Evolutionary conservation across 305 asterid species (phyloP).

Genomic region (Fraxinus dipetala): DNA sequence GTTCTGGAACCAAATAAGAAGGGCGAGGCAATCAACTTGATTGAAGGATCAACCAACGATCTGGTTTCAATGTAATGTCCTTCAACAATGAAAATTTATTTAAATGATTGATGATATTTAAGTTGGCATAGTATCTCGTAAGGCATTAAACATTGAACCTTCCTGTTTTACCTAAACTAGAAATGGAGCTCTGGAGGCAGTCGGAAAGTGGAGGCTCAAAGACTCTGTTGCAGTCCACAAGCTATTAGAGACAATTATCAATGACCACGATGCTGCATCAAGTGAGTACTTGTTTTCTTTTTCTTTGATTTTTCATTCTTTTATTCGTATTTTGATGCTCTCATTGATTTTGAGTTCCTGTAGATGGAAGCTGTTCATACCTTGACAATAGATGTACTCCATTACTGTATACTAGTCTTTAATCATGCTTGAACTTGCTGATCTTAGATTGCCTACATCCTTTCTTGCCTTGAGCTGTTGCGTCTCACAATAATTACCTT

Average conservation of each 20-base stretch:
- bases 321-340: background rate
- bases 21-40: slow-evolving; percentile 64
- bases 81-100: background rate
- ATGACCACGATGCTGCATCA: slow-evolving; percentile 70
- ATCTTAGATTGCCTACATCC: background rate
- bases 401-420: background rate
- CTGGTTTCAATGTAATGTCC: slow-evolving; percentile 51
- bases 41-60: slow-evolving; percentile 64
- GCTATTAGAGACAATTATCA: slow-evolving; percentile 51
- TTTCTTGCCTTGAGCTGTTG: background rate
- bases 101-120: background rate
- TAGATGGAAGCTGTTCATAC: background rate
- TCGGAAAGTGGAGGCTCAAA: slow-evolving; percentile 53
- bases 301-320: background rate
- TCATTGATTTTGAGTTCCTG: background rate
- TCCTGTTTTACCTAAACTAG: slow-evolving; percentile 35
- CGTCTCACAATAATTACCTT: background rate
- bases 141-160: slow-evolving; percentile 18
- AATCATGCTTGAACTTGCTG: background rate
- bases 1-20: slow-evolving; percentile 79
- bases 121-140: slow-evolving; percentile 10
- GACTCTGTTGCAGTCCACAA: slow-evolving; percentile 74
- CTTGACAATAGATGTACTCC: background rate
- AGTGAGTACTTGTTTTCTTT: slow-evolving; percentile 37
- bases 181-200: slow-evolving; percentile 47